These are phyloP conservation scores for Fomitopsis pulvina DNA, from an alignment of 768 basidiomycete genomes.

Conservation along the genomic window DNA sequence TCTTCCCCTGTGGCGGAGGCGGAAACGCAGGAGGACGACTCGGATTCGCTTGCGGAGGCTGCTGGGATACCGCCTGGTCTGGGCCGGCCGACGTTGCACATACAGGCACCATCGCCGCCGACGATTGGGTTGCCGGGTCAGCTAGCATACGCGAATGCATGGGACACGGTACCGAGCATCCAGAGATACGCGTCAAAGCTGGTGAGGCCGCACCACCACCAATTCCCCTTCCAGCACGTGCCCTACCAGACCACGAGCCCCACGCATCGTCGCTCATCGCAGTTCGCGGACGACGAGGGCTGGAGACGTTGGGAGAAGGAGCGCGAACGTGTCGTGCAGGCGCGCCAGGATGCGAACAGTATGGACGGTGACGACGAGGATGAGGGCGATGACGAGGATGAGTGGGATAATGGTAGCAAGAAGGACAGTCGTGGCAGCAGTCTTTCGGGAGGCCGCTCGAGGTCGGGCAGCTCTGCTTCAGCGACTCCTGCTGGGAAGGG, in stretches of 20 bases:
- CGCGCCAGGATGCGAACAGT: slow-evolving; percentile 59
- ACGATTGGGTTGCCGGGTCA: slow-evolving; percentile 44
- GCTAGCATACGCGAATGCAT: slow-evolving; percentile 71
- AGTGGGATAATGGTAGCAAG: slow-evolving; percentile 20
- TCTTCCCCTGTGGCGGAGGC: background rate
- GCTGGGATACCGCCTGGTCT: slow-evolving; percentile 8
- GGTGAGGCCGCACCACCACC: slow-evolving; percentile 47
- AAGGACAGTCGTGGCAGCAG: slow-evolving; percentile 6
- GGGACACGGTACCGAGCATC: slow-evolving; percentile 80
- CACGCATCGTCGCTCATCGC: background rate
- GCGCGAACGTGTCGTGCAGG: slow-evolving; percentile 41
- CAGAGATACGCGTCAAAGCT: slow-evolving; percentile 64
- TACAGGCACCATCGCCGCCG: slow-evolving; percentile 25
- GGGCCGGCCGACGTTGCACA: slow-evolving; percentile 7
- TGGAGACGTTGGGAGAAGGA: slow-evolving; percentile 27
- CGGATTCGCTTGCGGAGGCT: slow-evolving; percentile 15
- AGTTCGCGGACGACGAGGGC: slow-evolving; percentile 23
- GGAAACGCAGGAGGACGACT: background rate
- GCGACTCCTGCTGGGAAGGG: slow-evolving; percentile 31
- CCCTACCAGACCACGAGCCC: background rate
- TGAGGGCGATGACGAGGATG: slow-evolving; percentile 48
- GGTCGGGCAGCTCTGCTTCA: slow-evolving; percentile 28
- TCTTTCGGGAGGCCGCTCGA: slow-evolving; percentile 10
- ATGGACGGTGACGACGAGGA: slow-evolving; percentile 81
- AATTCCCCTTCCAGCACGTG: slow-evolving; percentile 11